Conservation (phyloP, 805 yeast species). For the Zygosaccharomyces bailii region DNA sequence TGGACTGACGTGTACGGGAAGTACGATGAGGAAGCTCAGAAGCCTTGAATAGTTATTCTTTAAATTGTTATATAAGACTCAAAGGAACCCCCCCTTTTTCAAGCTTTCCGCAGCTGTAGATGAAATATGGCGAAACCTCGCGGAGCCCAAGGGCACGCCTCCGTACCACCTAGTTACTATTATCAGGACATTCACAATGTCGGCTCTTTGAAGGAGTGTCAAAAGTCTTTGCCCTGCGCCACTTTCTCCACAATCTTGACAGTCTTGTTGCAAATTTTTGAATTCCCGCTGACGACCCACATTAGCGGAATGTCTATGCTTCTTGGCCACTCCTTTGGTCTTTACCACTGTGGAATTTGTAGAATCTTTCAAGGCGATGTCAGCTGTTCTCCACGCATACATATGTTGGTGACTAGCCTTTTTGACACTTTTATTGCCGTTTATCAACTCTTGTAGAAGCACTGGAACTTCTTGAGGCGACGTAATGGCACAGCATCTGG, state of each 20-base stretch:
- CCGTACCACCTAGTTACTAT: slow-evolving; percentile 83
- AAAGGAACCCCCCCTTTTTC: slow-evolving; percentile 40
- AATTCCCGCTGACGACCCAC: not conserved
- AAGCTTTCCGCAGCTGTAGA: slow-evolving; percentile 53
- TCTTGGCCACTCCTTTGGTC: slow-evolving; percentile 1
- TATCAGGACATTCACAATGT: slow-evolving; percentile 52
- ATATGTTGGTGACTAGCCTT: slow-evolving; percentile 72
- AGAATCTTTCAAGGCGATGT: slow-evolving; percentile 2
- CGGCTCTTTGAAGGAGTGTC: slow-evolving; percentile 48
- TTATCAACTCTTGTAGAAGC: slow-evolving; percentile 42
- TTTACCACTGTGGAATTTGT: not conserved
- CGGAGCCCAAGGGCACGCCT: slow-evolving; percentile 69
- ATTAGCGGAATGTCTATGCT: slow-evolving; percentile 11
- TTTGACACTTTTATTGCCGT: slow-evolving; percentile 44
- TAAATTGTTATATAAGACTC: not conserved
- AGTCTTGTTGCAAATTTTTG: slow-evolving; percentile 49
- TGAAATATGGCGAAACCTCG: slow-evolving; percentile 65
- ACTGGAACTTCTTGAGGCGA: slow-evolving; percentile 42
- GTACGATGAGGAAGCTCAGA: slow-evolving; percentile 27
- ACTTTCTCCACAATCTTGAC: slow-evolving; percentile 66
- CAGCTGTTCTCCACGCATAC: slow-evolving; percentile 66
- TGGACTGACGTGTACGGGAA: slow-evolving; percentile 30
- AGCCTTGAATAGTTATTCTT: slow-evolving; percentile 5
- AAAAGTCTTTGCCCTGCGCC: slow-evolving; percentile 67
- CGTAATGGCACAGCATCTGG: slow-evolving; percentile 46